These are phyloP conservation scores for Corylus americana DNA, from an alignment of 306 rosid species.

Conservation along the genomic window DNA sequence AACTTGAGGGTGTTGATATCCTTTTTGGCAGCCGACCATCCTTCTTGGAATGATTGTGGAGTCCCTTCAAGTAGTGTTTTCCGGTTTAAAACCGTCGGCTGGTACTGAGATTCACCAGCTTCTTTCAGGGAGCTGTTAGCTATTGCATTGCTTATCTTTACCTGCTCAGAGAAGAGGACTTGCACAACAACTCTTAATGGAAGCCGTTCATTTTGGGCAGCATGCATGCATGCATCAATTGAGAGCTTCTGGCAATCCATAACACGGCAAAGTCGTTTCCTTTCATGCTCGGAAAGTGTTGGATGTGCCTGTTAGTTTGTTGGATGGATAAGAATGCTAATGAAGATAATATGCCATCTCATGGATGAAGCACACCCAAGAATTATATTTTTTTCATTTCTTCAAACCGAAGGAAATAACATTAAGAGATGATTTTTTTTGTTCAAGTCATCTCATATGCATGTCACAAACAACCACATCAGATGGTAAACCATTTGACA, in stretches of 20 bases:
- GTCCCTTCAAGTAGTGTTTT: conserved; percentile 87
- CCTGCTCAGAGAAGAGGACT: conserved; percentile 92
- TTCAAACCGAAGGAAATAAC: too few relatives aligned
- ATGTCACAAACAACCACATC: neutral
- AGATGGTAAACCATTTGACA: neutral
- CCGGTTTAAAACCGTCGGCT: conserved; percentile 65
- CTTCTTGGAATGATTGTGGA: conserved; percentile 98
- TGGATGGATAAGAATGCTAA: conserved; percentile 11
- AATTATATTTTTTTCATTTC: too few relatives aligned
- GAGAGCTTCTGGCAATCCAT: conserved; percentile 99
- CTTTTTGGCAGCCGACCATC: conserved; percentile 87
- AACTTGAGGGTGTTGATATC: conserved; percentile 92
- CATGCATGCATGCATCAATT: conserved; percentile 96
- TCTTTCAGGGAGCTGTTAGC: conserved; percentile 71
- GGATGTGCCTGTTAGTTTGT: conserved; percentile 79
- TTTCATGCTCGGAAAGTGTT: conserved; percentile 88
- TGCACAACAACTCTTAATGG: conserved; percentile 94
- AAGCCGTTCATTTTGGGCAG: conserved; percentile 96
- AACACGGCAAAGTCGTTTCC: conserved; percentile 91
- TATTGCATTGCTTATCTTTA: conserved; percentile 82
- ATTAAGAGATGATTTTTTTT: too few relatives aligned
- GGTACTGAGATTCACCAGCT: conserved; percentile 55
- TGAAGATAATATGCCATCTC: neutral
- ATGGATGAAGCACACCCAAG: neutral
- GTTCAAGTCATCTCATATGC: neutral